Percentiles rank a stretch among this genome's conserved stretches.
Evolutionary conservation across 202 grass and related monocot species (phyloP).

Genomic region (Digitaria exilis): DNA sequence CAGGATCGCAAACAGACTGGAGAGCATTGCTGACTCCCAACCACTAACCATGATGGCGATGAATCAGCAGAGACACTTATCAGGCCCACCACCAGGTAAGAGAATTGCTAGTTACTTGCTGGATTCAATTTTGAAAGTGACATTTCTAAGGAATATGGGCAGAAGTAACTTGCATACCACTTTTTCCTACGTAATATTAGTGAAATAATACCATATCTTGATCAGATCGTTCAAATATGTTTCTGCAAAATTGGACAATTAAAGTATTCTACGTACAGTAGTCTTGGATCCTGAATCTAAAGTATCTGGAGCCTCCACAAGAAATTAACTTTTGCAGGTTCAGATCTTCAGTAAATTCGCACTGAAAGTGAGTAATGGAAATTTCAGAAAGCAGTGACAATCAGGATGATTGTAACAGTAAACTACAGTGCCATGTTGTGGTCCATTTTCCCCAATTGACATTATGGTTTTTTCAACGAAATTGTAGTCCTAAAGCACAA

Average conservation of each 20-base stretch:
- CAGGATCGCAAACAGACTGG: conserved; percentile 30
- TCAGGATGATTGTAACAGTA: conserved; percentile 1
- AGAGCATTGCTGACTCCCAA: conserved; percentile 44
- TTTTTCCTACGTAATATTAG: neutral
- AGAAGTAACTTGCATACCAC: neutral
- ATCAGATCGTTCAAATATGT: neutral
- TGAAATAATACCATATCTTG: neutral
- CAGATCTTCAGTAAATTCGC: conserved; percentile 30
- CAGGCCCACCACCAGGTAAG: conserved; percentile 29
- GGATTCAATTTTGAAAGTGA: conserved; percentile 43
- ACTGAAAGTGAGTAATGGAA: conserved; percentile 13
- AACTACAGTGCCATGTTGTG: neutral
- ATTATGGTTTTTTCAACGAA: neutral
- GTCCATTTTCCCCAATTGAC: neutral
- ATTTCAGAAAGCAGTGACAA: neutral
- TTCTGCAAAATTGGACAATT: neutral
- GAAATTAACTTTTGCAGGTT: conserved; percentile 1
- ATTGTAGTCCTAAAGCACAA: neutral
- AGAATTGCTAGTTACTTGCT: conserved; percentile 41
- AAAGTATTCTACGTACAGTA: neutral
- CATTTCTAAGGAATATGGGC: conserved; percentile 26
- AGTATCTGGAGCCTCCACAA: neutral
- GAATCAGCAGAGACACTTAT: conserved; percentile 15
- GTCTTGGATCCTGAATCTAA: conserved; percentile 22
- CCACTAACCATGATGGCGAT: conserved; percentile 41